Evolutionary conservation across 1,284 basidiomycete species (phyloP), one percentile per base, ranked within the genome.

Genomic region (Tylopilus sp.): DNA sequence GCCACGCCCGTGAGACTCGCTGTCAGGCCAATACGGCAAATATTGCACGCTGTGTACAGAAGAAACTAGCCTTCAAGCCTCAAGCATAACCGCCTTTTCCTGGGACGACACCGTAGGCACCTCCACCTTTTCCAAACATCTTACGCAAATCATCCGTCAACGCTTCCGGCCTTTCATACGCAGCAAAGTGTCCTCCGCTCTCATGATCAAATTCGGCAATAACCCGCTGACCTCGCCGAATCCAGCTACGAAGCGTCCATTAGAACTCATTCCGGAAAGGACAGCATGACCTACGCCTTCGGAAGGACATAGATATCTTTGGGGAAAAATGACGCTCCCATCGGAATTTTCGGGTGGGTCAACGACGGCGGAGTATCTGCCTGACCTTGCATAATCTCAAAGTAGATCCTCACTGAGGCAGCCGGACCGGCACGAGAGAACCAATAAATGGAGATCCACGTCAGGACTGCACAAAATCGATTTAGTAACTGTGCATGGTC

Each of bases 371-470:
- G 16, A 7, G 35, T 25, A 21, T 36, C 19, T 6, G 25, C 9
- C 13, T 21, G 31, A 16, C 55, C 45, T 5, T 38, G 9, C 46
- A 45, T 48, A 7, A 60, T 48, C 57, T 79, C 79, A 46, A 72
- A 77, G 58, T 82, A 81, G 28, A 81, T 79, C 6, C 78, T 68
- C 30, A 74, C 1, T 0, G 78, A 77, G 0, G 79, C 77, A 0
- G 76, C 71, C 0, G 79, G 79, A 1, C 80, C 78, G 0, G 71
- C 71, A n/a, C 72, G 69, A 8, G 79, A 82, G 60, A 81, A 81
- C 71, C 74, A 78, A 54, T 77, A 80, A 25, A 81, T 69, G 0
- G 78, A 81, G 4, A 82, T 58, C 80, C 78, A 82, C 4, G 74
- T 79, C 25, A 82, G 56, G 3, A 79, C 80, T 81, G 41, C 13